These are phyloP conservation scores for Penstemon eatonii DNA, from an alignment of 257 asterid genomes.

Conservation along the genomic window DNA sequence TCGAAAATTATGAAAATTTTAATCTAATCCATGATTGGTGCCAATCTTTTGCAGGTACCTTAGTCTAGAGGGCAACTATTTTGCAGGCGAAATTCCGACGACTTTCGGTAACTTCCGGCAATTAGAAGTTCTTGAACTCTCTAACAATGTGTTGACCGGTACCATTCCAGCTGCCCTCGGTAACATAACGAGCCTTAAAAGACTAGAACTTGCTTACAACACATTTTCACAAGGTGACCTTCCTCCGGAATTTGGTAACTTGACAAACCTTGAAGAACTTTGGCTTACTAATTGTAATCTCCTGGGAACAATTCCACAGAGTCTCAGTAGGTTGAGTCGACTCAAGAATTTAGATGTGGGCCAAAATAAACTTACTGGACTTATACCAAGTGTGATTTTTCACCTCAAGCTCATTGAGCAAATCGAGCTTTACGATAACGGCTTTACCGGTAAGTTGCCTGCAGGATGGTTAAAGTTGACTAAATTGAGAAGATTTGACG, in stretches of 20 bases:
- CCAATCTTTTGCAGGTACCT: constrained; percentile 43
- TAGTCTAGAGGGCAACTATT: constrained; percentile 46
- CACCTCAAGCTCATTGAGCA: constrained; percentile 58
- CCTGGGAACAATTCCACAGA: constrained; percentile 57
- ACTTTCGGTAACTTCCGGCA: constrained; percentile 55
- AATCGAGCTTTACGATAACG: constrained; percentile 67
- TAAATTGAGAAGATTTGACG: constrained; percentile 62
- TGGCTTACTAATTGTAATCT: constrained; percentile 59
- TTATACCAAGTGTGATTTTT: constrained; percentile 46
- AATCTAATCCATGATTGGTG: too few relatives aligned
- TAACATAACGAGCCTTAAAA: constrained; percentile 52
- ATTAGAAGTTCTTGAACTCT: constrained; percentile 53
- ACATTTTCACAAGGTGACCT: constrained; percentile 49
- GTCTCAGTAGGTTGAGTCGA: constrained; percentile 43
- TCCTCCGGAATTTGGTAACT: constrained; percentile 67
- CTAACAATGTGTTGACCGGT: constrained; percentile 52
- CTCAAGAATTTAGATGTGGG: constrained; percentile 63
- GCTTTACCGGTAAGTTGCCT: constrained; percentile 55
- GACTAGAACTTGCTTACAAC: constrained; percentile 56
- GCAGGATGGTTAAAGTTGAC: constrained; percentile 76
- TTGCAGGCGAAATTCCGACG: constrained; percentile 70
- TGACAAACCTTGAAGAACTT: constrained; percentile 51
- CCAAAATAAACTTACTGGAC: constrained; percentile 51
- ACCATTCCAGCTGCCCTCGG: constrained; percentile 62
- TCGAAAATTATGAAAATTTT: too few relatives aligned